These are phyloP conservation scores for Aspergillus brasiliensis DNA, from an alignment of 2,329 filamentous ascomycete genomes.

Conservation along the genomic window DNA sequence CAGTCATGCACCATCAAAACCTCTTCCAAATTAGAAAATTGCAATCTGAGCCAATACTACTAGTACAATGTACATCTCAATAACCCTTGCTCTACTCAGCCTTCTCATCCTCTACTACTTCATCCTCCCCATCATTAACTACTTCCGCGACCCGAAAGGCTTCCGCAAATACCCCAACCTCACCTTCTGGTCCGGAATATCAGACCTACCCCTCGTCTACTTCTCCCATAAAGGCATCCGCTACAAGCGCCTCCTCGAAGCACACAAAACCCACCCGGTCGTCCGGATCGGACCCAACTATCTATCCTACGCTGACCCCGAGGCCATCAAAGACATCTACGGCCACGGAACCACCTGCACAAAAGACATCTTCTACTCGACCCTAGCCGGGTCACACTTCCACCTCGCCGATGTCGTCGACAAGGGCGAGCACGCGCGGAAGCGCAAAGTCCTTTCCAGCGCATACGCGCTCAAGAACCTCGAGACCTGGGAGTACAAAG, in stretches of 20 bases:
- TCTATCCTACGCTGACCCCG: constrained; percentile 16
- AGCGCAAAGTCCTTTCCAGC: constrained; percentile 41
- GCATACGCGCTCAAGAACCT: constrained; percentile 46
- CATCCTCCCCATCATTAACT: constrained; percentile 16
- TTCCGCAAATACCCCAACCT: constrained; percentile 22
- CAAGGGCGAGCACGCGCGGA: constrained; percentile 41
- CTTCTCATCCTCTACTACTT: constrained; percentile 9
- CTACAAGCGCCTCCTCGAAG: constrained; percentile 20
- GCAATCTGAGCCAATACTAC: too few species aligned
- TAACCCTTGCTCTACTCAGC: constrained; percentile 25
- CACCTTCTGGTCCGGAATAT: constrained; percentile 17
- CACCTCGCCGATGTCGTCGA: constrained; percentile 44
- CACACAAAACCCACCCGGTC: constrained; percentile 25
- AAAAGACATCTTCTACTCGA: constrained; percentile 31
- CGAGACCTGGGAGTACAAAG: constrained; percentile 45
- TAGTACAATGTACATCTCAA: neutral
- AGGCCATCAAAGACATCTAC: constrained; percentile 40
- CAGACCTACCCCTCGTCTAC: constrained; percentile 18
- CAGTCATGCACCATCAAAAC: too few species aligned
- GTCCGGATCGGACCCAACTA: constrained; percentile 22
- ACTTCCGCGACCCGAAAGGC: constrained; percentile 22
- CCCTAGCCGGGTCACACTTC: constrained; percentile 33
- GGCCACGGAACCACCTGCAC: constrained; percentile 38
- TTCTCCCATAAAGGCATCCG: constrained; percentile 27
- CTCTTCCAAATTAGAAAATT: too few species aligned